Evolutionary conservation across 1,284 basidiomycete genomes (phyloP), one percentile per base, ranked within the genome.

Genomic region (Marasmius fiardii): DNA sequence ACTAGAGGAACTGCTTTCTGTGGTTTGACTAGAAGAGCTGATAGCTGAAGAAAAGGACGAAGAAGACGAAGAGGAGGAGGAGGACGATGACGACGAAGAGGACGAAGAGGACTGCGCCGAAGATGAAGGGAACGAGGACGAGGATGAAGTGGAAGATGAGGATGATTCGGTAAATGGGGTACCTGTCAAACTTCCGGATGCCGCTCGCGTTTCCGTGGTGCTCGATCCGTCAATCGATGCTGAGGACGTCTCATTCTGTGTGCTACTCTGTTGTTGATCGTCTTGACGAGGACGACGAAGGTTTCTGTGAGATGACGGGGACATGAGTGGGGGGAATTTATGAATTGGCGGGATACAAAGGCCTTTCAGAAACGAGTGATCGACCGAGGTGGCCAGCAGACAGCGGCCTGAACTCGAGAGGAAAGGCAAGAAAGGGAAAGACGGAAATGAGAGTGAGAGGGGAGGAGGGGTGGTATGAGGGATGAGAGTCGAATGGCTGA

Each of bases 301-400:
- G 7, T 41, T 16, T 41, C 39, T 16, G 18, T 24, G 31, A 16
- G 23, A 31, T 49, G 24, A 31, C 28, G 24, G 47, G 26, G 28
- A 31, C 23, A 49, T 49, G 28, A 49, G 11, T 49, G 8, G 26
- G 28, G 28, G 26, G 24, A 2, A 12, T 49, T 31, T 20, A 7
- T 18, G 23, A 33, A 11, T n/a, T 18, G 16, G n/a, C n/a, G n/a
- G 16, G 31, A 49, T 49, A 49, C 26, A 8, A 26, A n/a, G 12
- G 47, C 47, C 47, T 26, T 49, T 49, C 47, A 12, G 18, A 49
- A 49, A 49, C 39, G 47, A 49, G 47, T n/a, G 47, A 31, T 33
- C 26, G 47, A 44, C 43, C 47, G 47, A 49, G 47, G 12, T 49
- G 47, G 26, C 47, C 47, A 28, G 47, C 47, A 49, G 33, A 14